phyloP scores from a whole-genome alignment of 108 stramenopile species.

The Nitzschia palea region DNA sequence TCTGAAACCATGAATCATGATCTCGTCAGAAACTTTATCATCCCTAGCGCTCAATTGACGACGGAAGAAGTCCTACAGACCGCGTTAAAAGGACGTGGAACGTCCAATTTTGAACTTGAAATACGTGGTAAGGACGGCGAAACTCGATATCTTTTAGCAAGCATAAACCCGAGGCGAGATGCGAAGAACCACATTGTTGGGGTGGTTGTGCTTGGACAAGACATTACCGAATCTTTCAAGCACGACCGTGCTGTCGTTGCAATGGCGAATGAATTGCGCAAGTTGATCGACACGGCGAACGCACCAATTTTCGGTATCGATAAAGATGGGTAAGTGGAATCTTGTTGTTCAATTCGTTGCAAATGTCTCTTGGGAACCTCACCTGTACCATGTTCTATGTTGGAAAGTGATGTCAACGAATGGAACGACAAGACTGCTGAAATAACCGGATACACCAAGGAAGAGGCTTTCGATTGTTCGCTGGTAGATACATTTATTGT shows the following conservation, averaged over 20 bases:
- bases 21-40: constrained; percentile 44
- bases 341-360: not conserved
- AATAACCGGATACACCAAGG: constrained; percentile 63
- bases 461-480: constrained; percentile 57
- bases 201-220: constrained; percentile 59
- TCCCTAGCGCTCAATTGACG: constrained; percentile 12
- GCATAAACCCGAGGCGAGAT: constrained; percentile 47
- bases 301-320: constrained; percentile 79
- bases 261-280: constrained; percentile 47
- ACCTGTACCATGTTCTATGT: not conserved
- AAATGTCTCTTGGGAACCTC: not conserved
- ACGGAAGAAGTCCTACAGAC: constrained; percentile 39
- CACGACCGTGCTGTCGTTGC: constrained; percentile 47
- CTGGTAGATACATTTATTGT: constrained; percentile 55
- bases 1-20: constrained; percentile 47
- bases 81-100: constrained; percentile 39
- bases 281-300: constrained; percentile 71
- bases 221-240: constrained; percentile 52
- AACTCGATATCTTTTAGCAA: constrained; percentile 51
- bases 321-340: constrained; percentile 40
- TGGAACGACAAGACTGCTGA: constrained; percentile 72
- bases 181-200: constrained; percentile 35
- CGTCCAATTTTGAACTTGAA: constrained; percentile 58
- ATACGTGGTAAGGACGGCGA: constrained; percentile 40
- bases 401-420: constrained; percentile 45